Base-by-base conservation (phyloP, 177 flowering plant species). In the Telopea speciosissima region DNA sequence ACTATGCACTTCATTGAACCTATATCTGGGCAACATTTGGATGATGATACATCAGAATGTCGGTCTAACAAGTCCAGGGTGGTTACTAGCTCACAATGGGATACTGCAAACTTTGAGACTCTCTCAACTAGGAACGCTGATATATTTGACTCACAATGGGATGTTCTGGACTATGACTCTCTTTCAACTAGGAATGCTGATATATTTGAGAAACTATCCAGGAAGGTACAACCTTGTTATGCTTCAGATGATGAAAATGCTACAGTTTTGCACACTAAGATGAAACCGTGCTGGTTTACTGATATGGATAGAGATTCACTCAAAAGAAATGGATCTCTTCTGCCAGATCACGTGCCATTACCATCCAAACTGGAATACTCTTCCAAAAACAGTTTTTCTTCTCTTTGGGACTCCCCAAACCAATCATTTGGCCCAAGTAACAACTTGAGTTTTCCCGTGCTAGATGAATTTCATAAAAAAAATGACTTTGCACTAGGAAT, bases 1-100 rank as follows among this genome's bases (percentile, higher is more conserved):
- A 62, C 28, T 21, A n/a, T 26, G 65, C 63, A 73, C 69, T 24
- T 66, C 28, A 8, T 44, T 68, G 75, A 66, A 72, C 70, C 75
- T 72, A 72, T 70, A 52, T 9, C 22, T 24, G 26, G 25, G 24
- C 62, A 54, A 24, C 36, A 58, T 66, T 25, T 72, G 65, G 79
- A 68, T 40, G 45, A 58, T 63, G 42, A 31, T 68, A 49, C 66
- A 24, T 65, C 73, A 5, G 69, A 63, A 31, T 28, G 52, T 45
- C 62, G 77, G 74, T 63, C 59, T 21, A 68, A 67, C 56, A 64
- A 61, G 49, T 68, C 60, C 8, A 67, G 70, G 42, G 75, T 73
- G 19, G 63, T 13, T 21, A 21, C 36, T 72, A 65, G 63, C 36
- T 69, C 68, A 28, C 77, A 64, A 44, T 65, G 70, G 69, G 68